A percentile compares a stretch with the other conserved stretches of the same genome.
These are phyloP conservation scores for Suillus tomentosus DNA, from an alignment of 768 basidiomycete species.

Conservation along the genomic window DNA sequence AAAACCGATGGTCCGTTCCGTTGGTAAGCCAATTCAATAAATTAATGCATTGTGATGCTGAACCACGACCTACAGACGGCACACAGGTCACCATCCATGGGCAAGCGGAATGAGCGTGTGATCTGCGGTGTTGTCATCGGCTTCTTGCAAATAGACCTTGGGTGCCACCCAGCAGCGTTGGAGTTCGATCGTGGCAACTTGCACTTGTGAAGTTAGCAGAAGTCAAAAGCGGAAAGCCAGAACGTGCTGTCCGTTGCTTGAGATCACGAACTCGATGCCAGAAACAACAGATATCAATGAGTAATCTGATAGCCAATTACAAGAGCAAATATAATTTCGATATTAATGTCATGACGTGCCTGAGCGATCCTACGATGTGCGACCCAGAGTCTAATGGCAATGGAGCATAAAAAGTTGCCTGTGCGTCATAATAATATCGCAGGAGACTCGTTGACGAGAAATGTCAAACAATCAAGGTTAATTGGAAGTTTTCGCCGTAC, in stretches of 20 bases:
- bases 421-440: not conserved
- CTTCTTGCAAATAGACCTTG: not conserved
- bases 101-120: not conserved
- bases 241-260: not conserved
- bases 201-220: not conserved
- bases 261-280: not conserved
- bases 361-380: not conserved
- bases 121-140: not conserved
- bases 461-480: not conserved
- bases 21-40: not conserved
- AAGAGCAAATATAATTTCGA: not conserved
- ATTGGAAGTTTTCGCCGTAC: not conserved
- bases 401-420: not conserved
- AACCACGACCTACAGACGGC: not conserved
- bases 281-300: not conserved
- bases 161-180: not conserved
- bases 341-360: not conserved
- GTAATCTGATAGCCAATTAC: not conserved
- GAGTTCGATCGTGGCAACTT: not conserved
- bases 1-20: not conserved
- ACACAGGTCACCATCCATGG: not conserved
- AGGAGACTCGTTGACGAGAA: not conserved
- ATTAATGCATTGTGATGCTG: not conserved
- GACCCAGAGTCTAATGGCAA: not conserved
- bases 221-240: not conserved